Conservation (phyloP, 2,329 filamentous ascomycete species). For the Grosmannia huntii region DNA sequence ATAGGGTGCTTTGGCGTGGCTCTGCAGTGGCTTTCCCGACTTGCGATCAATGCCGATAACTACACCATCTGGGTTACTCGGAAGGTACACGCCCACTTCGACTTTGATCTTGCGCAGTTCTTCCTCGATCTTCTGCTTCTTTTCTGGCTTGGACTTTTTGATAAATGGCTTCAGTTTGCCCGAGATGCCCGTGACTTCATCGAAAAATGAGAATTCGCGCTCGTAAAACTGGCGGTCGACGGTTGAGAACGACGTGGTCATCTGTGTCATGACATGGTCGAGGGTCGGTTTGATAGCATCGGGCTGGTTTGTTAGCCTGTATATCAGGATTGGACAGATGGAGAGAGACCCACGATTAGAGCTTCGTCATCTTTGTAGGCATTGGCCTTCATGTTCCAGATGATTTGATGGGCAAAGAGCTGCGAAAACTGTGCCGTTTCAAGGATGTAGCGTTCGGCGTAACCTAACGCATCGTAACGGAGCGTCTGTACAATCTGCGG, state of each 20-base stretch:
- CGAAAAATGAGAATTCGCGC: constrained; percentile 94
- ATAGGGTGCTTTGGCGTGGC: constrained; percentile 94
- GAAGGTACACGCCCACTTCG: constrained; percentile 92
- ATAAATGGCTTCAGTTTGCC: constrained; percentile 92
- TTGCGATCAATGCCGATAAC: constrained; percentile 97
- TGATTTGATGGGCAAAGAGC: constrained; percentile 96
- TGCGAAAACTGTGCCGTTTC: constrained; percentile 98
- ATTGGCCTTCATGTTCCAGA: constrained; percentile 99
- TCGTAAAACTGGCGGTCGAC: constrained; percentile 81
- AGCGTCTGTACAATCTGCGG: constrained; percentile 95
- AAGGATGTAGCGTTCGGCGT: constrained; percentile 90
- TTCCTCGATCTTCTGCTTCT: constrained; percentile 98
- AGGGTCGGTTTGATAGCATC: constrained; percentile 88
- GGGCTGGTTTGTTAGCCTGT: constrained; percentile 36
- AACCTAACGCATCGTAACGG: constrained; percentile 83
- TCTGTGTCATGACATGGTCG: constrained; percentile 74
- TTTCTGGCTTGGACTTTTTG: constrained; percentile 84
- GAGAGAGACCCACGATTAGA: constrained; percentile 47
- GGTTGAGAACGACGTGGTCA: constrained; percentile 69
- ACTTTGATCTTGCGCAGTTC: constrained; percentile 95
- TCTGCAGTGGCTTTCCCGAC: constrained; percentile 92
- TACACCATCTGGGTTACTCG: constrained; percentile 90
- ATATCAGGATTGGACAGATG: not conserved
- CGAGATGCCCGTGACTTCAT: constrained; percentile 89
- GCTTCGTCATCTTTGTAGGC: constrained; percentile 95